Conservation (phyloP, 176 grass and related monocot genomes). For the Cocos nucifera region DNA sequence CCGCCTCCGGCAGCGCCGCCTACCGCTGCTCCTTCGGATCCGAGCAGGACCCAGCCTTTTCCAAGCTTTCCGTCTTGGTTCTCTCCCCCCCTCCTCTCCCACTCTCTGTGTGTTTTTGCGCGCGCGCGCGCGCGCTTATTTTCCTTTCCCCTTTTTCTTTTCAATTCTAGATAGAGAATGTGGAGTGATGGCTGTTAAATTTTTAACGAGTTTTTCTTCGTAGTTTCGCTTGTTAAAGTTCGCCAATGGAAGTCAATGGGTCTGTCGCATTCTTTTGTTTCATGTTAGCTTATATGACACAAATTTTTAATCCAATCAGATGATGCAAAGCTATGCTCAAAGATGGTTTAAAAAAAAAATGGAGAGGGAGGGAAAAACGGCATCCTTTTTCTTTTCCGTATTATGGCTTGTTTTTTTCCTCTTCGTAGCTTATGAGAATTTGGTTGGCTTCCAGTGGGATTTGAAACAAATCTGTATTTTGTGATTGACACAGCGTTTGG, state of each 20-base stretch:
- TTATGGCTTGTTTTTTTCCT: no score
- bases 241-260: not conserved
- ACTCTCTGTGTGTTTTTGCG: no score
- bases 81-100: not conserved
- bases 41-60: not conserved
- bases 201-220: no score
- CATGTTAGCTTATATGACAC: not conserved
- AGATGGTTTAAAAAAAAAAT: not conserved
- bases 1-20: not conserved
- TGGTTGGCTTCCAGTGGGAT: constrained; percentile 1
- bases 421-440: not conserved
- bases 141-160: not conserved
- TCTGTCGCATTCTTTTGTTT: not conserved
- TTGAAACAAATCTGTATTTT: not conserved
- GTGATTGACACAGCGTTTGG: constrained; percentile 17
- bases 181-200: no score
- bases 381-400: no score
- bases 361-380: not conserved
- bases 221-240: no score
- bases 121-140: no score
- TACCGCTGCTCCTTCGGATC: constrained; percentile 7
- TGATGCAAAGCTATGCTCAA: not conserved
- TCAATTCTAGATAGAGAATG: no score
- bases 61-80: not conserved
- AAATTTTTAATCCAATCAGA: not conserved